phyloP scores from a whole-genome alignment of 306 rosid species.

The Purshia tridentata region DNA sequence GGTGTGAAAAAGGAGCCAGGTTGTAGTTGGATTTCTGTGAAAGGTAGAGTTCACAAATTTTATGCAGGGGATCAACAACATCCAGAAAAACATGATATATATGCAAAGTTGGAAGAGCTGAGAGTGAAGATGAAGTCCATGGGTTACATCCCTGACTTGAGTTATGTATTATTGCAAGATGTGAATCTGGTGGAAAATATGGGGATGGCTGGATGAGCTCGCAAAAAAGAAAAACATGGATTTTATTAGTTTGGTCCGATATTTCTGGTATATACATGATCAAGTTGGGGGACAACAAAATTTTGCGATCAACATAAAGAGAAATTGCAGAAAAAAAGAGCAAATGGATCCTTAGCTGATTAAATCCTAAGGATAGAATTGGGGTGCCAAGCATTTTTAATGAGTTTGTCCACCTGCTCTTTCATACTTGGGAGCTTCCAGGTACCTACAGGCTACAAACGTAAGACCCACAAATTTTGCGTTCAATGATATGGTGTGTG shows the following conservation, averaged over 20 bases:
- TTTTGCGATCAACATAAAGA: not conserved
- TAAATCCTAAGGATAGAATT: not conserved
- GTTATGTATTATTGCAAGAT: slow-evolving; percentile 17
- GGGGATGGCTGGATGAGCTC: slow-evolving; percentile 8
- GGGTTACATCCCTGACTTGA: slow-evolving; percentile 27
- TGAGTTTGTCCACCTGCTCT: not conserved
- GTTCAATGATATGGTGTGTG: not conserved
- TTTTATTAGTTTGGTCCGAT: not conserved
- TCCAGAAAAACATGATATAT: slow-evolving; percentile 49
- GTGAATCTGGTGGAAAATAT: slow-evolving; percentile 7
- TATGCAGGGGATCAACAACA: slow-evolving; percentile 66
- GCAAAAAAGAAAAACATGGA: not conserved
- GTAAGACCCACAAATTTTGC: not conserved
- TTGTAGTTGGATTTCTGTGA: slow-evolving; percentile 59
- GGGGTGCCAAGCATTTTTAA: not conserved
- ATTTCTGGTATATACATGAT: not conserved
- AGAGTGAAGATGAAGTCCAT: slow-evolving; percentile 33
- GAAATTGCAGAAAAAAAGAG: not conserved
- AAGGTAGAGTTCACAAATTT: slow-evolving; percentile 61
- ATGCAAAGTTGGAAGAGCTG: slow-evolving; percentile 48
- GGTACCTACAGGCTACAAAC: not conserved
- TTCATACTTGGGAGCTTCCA: not conserved
- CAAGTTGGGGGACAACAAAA: not conserved
- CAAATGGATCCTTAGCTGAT: not conserved
- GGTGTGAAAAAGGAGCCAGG: slow-evolving; percentile 72